These are phyloP conservation scores for Carex myosuroides DNA, from an alignment of 176 grass and related monocot species.

Conservation along the genomic window DNA sequence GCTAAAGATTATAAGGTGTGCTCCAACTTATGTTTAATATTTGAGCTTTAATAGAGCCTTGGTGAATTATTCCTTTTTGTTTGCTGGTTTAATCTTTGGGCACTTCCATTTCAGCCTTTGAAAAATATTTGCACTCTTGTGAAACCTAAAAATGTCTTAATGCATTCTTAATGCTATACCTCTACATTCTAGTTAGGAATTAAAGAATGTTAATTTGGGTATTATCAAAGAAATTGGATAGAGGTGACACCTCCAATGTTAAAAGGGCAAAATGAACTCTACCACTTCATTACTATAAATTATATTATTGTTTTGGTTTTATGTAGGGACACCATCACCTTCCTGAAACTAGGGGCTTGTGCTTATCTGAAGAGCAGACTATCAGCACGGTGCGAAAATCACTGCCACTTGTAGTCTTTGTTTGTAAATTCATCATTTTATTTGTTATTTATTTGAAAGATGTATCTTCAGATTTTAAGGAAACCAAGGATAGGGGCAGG, in stretches of 20 bases:
- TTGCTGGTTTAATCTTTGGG: neutral
- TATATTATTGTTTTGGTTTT: conserved; percentile 23
- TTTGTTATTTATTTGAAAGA: neutral
- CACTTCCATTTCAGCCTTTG: neutral
- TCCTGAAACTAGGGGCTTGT: conserved; percentile 96
- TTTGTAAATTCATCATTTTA: conserved; percentile 4
- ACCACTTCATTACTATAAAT: neutral
- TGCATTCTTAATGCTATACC: neutral
- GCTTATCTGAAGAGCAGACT: conserved; percentile 94
- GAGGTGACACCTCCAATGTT: neutral
- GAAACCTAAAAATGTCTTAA: neutral
- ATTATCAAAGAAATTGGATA: neutral
- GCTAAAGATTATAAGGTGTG: neutral
- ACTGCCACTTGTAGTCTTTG: conserved; percentile 1
- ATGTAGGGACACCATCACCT: conserved; percentile 67
- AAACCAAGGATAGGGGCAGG: conserved; percentile 64
- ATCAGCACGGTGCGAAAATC: conserved; percentile 66
- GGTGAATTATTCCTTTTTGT: neutral
- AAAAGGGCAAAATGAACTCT: conserved; percentile 1
- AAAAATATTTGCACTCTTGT: neutral
- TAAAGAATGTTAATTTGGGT: neutral
- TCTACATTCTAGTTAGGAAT: neutral
- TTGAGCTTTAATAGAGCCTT: neutral
- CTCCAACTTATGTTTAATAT: neutral
- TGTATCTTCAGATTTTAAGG: conserved; percentile 55